Percentiles rank a stretch among this genome's conserved stretches.
phyloP scores from a whole-genome alignment of 225 moss, liverwort and hornwort genomes.

The Marchantia polymorpha region DNA sequence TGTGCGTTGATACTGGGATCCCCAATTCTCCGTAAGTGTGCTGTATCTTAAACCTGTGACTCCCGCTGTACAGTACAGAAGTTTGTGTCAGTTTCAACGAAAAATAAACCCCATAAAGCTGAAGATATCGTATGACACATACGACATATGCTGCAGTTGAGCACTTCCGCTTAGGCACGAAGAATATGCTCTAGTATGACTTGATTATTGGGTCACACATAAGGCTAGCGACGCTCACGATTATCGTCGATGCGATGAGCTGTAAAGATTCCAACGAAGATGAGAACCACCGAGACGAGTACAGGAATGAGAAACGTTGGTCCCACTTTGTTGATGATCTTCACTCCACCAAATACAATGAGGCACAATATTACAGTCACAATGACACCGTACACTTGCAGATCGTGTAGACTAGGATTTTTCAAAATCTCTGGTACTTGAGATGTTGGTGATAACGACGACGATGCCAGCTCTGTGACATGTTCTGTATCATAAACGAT shows the following conservation, averaged over 20 bases:
- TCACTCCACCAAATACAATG: conserved; percentile 95
- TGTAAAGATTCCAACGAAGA: conserved; percentile 90
- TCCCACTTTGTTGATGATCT: conserved; percentile 86
- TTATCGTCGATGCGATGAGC: conserved; percentile 66
- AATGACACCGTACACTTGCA: conserved; percentile 90
- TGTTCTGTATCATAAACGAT: conserved; percentile 47
- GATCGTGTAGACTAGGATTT: conserved; percentile 85
- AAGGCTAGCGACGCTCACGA: conserved; percentile 41
- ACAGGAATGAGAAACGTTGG: conserved; percentile 92
- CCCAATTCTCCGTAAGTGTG: conserved; percentile 79
- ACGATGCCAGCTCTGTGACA: conserved; percentile 57
- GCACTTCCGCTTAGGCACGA: not conserved
- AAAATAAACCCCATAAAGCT: not conserved
- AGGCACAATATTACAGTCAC: conserved; percentile 77
- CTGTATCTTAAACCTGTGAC: conserved; percentile 79
- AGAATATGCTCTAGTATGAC: not conserved
- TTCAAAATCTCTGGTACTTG: conserved; percentile 56
- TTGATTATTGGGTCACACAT: not conserved
- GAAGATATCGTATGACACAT: no score
- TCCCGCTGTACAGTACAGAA: conserved; percentile 44
- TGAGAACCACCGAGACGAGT: conserved; percentile 68
- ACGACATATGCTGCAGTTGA: not conserved
- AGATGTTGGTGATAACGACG: conserved; percentile 64
- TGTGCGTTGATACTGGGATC: conserved; percentile 87
- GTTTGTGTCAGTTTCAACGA: not conserved